Percentiles rank a stretch among this genome's conserved stretches.
Conservation (phyloP, 2,329 filamentous ascomycete genomes). For the Penicillium concentricum region DNA sequence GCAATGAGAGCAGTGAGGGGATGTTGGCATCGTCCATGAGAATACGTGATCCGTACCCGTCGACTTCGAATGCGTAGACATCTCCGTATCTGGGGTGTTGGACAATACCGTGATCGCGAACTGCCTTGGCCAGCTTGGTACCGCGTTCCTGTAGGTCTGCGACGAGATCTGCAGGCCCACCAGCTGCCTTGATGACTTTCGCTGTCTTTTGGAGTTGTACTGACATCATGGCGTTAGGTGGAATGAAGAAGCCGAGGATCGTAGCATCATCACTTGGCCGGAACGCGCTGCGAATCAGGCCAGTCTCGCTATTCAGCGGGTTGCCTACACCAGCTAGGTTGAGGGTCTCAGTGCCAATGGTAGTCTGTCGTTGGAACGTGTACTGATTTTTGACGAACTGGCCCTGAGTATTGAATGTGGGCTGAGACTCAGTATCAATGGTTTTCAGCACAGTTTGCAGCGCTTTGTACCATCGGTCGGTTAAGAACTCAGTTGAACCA, state of each 20-base stretch:
- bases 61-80: conserved; percentile 65
- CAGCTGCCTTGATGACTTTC: conserved; percentile 61
- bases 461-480: conserved; percentile 73
- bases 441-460: conserved; percentile 71
- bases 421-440: conserved; percentile 72
- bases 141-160: conserved; percentile 56
- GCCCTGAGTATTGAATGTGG: conserved; percentile 75
- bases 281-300: conserved; percentile 86
- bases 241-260: conserved; percentile 91
- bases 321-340: conserved; percentile 83
- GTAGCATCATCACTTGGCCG: conserved; percentile 93
- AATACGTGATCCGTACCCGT: conserved; percentile 61
- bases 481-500: conserved; percentile 74
- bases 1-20: conserved; percentile 61
- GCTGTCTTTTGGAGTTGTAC: conserved; percentile 79
- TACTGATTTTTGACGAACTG: conserved; percentile 72
- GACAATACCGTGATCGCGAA: conserved; percentile 79
- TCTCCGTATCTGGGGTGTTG: conserved; percentile 51
- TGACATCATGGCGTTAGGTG: conserved; percentile 93
- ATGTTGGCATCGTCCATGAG: conserved; percentile 68
- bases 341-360: conserved; percentile 84
- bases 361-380: conserved; percentile 80
- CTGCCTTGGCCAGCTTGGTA: conserved; percentile 67
- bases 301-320: conserved; percentile 79
- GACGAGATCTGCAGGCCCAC: conserved; percentile 54